Base-by-base conservation (phyloP, 1,139 yeast species). In the Zygosaccharomyces sapae region DNA sequence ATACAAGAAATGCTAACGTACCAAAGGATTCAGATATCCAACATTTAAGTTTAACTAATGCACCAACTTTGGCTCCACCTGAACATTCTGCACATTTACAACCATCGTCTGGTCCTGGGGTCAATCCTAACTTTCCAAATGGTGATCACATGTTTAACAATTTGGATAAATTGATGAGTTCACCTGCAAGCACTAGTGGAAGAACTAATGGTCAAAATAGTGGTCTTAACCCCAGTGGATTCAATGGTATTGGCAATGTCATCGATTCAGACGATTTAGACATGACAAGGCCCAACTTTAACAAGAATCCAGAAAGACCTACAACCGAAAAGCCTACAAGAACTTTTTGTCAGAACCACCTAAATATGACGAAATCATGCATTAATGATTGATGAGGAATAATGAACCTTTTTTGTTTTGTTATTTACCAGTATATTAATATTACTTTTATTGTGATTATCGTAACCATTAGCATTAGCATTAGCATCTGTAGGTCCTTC, bases 11-110 rank as follows among this genome's bases (percentile, higher is more conserved):
- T 7, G 41, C 48, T 10, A 57, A 56, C 41, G 60, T 58, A 31
- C 52, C 61, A 1, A 66, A 62, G 9, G 55, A 57, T 12, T 46
- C 56, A 9, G 55, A 60, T n/a, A 60, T 62, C 5, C 65, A 62
- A 33, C 66, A 62, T 42, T 45, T 62, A 12, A 57, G 54, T 41
- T 48, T 64, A 8, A 16, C 33, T 12, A 31, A 16, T 16, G 43
- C 24, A 36, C 41, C 33, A 22, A 33, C 19, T n/a, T 8, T 31
- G 10, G 31, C 19, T 12, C 25, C 41, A 9, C 34, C 31, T 13
- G 41, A 33, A 7, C 3, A 7, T 7, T n/a, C 24, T 12, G 3
- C 33, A 5, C 41, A 38, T 16, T 5, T 27, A 10, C 19, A 31
- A 8, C 12, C 41, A 3, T 25, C 43, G 5, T 18, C 37, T 13